Conservation (phyloP, 352 stramenopile genomes). For the Achlya hypogyna region DNA sequence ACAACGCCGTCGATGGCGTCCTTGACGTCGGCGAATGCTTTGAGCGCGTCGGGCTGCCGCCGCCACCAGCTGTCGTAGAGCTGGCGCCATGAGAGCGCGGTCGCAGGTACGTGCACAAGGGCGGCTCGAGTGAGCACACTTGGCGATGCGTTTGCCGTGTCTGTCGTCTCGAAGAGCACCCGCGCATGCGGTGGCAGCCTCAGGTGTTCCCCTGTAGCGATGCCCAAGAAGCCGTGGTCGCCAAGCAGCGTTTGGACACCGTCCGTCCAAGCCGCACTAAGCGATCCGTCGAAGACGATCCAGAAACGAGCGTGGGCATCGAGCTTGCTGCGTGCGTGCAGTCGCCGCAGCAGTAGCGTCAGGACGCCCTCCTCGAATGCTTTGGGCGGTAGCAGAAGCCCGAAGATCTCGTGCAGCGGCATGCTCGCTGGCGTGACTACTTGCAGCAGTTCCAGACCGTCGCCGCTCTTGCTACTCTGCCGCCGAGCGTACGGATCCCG, state of each 20-base stretch:
- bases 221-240: conserved; percentile 21
- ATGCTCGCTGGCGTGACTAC: neutral
- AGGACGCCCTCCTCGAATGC: conserved; percentile 11
- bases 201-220: conserved; percentile 33
- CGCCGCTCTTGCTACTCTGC: neutral
- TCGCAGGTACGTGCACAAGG: conserved; percentile 27
- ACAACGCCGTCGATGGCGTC: conserved; percentile 32
- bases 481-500: neutral
- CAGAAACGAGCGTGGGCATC: conserved; percentile 22
- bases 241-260: conserved; percentile 23
- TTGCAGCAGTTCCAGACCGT: neutral
- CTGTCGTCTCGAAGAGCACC: conserved; percentile 46
- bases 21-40: conserved; percentile 27
- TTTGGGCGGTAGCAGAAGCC: neutral
- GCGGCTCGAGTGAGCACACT: conserved; percentile 42
- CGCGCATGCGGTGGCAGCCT: conserved; percentile 29
- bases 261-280: conserved; percentile 38
- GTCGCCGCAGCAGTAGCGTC: conserved; percentile 3
- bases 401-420: conserved; percentile 1
- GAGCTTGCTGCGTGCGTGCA: neutral
- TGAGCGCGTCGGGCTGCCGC: conserved; percentile 25
- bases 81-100: conserved; percentile 21
- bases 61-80: conserved; percentile 43
- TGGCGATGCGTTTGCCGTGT: conserved; percentile 36
- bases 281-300: conserved; percentile 56